Evolutionary conservation across 192 early-diverging fungal species (phyloP).

Genomic region (Umbelopsis vinacea): DNA sequence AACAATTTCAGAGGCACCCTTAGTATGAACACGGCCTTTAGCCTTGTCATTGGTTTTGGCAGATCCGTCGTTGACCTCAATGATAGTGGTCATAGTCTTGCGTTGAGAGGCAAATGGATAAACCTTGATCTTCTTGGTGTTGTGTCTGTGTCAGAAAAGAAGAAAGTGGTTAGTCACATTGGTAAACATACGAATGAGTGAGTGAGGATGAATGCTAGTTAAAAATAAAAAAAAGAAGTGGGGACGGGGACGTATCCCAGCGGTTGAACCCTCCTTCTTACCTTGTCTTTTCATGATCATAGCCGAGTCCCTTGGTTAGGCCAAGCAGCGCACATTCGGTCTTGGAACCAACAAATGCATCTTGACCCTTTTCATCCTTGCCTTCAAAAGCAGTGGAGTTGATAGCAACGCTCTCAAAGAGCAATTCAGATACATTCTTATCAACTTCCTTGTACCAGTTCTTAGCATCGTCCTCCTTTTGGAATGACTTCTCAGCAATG

Average conservation of each 20-base stretch:
- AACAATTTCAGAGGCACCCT: constrained; percentile 86
- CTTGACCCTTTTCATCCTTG: constrained; percentile 62
- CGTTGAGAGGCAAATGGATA: constrained; percentile 89
- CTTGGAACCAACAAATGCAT: constrained; percentile 77
- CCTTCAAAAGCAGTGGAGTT: constrained; percentile 82
- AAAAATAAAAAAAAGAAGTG: too few species aligned
- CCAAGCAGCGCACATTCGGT: constrained; percentile 80
- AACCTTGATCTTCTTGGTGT: constrained; percentile 62
- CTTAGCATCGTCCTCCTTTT: constrained; percentile 44
- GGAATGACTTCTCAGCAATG: constrained; percentile 54
- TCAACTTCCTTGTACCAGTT: constrained; percentile 55
- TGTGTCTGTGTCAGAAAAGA: constrained; percentile 43
- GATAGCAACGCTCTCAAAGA: constrained; percentile 67
- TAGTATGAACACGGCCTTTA: constrained; percentile 65
- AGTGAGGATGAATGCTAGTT: too few species aligned
- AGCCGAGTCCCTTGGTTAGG: constrained; percentile 66
- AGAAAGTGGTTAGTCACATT: background rate
- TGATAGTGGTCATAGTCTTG: constrained; percentile 87
- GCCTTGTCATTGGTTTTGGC: constrained; percentile 31
- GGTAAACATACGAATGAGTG: too few species aligned
- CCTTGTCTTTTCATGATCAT: constrained; percentile 53
- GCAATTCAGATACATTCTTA: constrained; percentile 38
- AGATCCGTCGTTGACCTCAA: constrained; percentile 43
- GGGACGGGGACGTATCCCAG: too few species aligned
- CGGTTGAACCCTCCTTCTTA: background rate